phyloP scores from a whole-genome alignment of 2,329 filamentous ascomycete genomes.

The Exophiala lecanii-corni region DNA sequence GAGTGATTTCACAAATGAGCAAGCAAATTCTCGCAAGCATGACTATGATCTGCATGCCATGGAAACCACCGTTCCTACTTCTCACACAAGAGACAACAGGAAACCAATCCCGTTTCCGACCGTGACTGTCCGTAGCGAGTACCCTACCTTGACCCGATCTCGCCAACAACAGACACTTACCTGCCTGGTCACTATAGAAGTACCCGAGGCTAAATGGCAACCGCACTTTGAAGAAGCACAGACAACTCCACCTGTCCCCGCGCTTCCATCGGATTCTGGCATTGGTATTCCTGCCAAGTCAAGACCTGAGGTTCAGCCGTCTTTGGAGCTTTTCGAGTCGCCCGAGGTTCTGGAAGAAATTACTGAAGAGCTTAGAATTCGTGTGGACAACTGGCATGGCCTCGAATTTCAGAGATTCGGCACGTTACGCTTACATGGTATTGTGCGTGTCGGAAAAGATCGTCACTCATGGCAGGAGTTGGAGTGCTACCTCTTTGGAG shows the following conservation, averaged over 20 bases:
- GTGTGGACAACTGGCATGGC: slow-evolving; percentile 99
- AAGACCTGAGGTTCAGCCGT: slow-evolving; percentile 27
- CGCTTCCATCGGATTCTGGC: slow-evolving; percentile 45
- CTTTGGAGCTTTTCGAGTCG: slow-evolving; percentile 56
- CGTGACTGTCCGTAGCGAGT: slow-evolving; percentile 95
- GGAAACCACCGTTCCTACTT: slow-evolving; percentile 77
- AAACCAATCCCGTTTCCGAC: slow-evolving; percentile 87
- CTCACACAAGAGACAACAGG: slow-evolving; percentile 61
- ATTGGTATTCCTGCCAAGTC: slow-evolving; percentile 39
- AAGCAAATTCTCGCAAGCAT: slow-evolving; percentile 66
- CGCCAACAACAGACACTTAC: slow-evolving; percentile 93
- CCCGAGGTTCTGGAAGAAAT: slow-evolving; percentile 74
- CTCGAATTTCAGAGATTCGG: slow-evolving; percentile 84
- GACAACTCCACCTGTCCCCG: slow-evolving; percentile 47
- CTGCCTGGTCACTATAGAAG: slow-evolving; percentile 89
- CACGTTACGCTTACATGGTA: slow-evolving; percentile 83
- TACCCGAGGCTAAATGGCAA: slow-evolving; percentile 86
- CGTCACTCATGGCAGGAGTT: slow-evolving; percentile 95
- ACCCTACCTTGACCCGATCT: slow-evolving; percentile 86
- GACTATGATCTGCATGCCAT: slow-evolving; percentile 96
- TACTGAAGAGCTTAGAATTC: slow-evolving; percentile 74
- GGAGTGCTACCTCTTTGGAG: slow-evolving; percentile 92
- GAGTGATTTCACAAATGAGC: slow-evolving; percentile 59
- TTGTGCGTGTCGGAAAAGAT: slow-evolving; percentile 90
- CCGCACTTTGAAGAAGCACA: slow-evolving; percentile 75